Conservation (phyloP, 1,139 yeast species). For the Candida anutae region DNA sequence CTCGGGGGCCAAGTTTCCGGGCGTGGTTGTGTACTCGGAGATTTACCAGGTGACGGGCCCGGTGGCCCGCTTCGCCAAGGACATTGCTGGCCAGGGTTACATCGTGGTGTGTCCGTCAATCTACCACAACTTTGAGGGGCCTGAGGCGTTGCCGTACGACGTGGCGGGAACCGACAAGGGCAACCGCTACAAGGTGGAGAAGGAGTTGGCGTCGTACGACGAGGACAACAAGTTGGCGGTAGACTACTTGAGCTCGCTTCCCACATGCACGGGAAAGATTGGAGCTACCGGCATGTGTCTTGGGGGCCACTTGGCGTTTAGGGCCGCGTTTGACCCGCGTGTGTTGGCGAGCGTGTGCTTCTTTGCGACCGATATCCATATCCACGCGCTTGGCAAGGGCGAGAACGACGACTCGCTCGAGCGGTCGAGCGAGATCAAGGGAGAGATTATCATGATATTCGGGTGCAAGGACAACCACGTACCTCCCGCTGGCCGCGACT, state of each 20-base stretch:
- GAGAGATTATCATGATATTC: constrained; percentile 61
- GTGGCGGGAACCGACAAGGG: constrained; percentile 71
- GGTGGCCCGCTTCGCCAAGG: constrained; percentile 68
- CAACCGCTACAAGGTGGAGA: constrained; percentile 56
- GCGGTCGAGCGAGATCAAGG: constrained; percentile 45
- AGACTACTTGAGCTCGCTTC: constrained; percentile 49
- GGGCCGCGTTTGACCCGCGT: constrained; percentile 61
- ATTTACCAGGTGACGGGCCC: constrained; percentile 80
- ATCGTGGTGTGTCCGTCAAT: constrained; percentile 73
- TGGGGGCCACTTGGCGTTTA: constrained; percentile 77
- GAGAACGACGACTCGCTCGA: constrained; percentile 55
- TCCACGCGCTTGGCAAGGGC: constrained; percentile 56
- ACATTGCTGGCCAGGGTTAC: constrained; percentile 74
- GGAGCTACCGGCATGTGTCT: constrained; percentile 88
- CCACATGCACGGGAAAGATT: constrained; percentile 63
- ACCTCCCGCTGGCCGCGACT: constrained; percentile 69
- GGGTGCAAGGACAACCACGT: constrained; percentile 80
- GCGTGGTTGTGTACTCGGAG: constrained; percentile 71
- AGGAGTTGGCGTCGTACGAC: constrained; percentile 66
- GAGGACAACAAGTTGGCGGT: constrained; percentile 63
- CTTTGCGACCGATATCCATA: constrained; percentile 77
- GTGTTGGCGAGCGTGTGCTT: constrained; percentile 66
- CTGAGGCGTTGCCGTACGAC: constrained; percentile 64
- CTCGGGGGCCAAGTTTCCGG: constrained; percentile 74
- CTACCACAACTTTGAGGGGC: constrained; percentile 64